Conservation (phyloP, 345 rosid genomes). For the Salix arbutifolia region DNA sequence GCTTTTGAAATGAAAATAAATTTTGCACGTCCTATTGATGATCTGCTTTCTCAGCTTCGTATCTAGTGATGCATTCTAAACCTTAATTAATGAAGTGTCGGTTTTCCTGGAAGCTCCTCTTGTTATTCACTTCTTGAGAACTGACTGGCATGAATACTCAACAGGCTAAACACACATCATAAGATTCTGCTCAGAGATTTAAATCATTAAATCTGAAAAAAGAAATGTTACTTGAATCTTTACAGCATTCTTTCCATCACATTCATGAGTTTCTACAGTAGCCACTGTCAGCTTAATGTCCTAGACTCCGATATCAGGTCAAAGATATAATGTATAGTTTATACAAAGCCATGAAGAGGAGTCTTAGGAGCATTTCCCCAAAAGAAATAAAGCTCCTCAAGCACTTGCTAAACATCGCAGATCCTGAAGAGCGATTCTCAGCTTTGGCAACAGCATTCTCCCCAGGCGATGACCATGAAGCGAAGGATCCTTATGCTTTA, state of each 20-base stretch:
- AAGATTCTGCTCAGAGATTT: too few species aligned
- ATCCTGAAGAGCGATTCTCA: constrained; percentile 93
- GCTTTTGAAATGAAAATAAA: neutral
- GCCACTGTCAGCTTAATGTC: neutral
- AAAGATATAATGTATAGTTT: constrained; percentile 77
- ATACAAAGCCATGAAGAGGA: constrained; percentile 78
- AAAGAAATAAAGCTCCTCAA: constrained; percentile 84
- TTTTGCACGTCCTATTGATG: too few species aligned
- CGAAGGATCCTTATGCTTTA: constrained; percentile 65
- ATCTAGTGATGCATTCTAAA: too few species aligned
- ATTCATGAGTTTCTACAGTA: neutral
- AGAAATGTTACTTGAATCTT: too few species aligned
- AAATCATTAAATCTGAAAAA: too few species aligned
- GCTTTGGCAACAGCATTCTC: constrained; percentile 87
- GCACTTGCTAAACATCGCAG: constrained; percentile 76
- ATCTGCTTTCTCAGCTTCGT: too few species aligned
- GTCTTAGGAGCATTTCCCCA: constrained; percentile 81
- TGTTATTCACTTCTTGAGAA: neutral
- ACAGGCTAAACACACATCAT: neutral
- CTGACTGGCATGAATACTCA: neutral
- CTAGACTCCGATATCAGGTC: constrained; percentile 45
- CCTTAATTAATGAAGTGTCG: neutral
- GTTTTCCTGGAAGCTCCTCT: neutral
- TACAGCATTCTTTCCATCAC: neutral
- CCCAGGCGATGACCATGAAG: constrained; percentile 65